Base-by-base conservation (phyloP, 495 filamentous ascomycete genomes). In the Aspergillus cavernicola region DNA sequence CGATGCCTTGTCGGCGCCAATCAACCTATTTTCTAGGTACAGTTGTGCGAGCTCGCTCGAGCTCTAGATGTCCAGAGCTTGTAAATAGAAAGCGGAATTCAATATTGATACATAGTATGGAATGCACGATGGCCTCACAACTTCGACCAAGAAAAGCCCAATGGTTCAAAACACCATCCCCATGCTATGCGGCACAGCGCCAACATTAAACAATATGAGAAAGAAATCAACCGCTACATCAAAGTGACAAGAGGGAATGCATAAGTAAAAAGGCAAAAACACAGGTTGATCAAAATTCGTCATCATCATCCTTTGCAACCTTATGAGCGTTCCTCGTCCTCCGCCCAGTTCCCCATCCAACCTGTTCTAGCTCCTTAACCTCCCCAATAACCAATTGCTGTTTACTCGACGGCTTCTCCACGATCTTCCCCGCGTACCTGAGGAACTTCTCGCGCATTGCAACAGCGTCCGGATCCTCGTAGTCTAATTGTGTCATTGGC, bases 401-500 rank as follows among this genome's bases (percentile, higher is more conserved):
- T 38, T 61, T 57, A 12, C 57, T 53, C 2, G 47, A 43, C 12
- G 63, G 56, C 51, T 75, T 72, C 19, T 50, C 60, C 12, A 59
- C 54, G 4, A 68, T 38, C 44, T 74, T 75, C 6, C 74, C 73
- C 5, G 77, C 76, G 48, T 73, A 56, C 2, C 62, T 59, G 19
- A 73, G 66, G 16, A 81, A 73, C 47, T 75, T 66, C 31, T 75
- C 69, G 35, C 77, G 65, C 72, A 77, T 77, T 15, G 75, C 74
- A 12, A 68, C 63, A 7, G 74, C 77, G 28, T 79, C 76, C 6
- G 74, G 66, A 52, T 81, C 77, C 53, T 81, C 76, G 48, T 80
- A 81, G 44, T 74, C 72, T n/a, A 81, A 53, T 59, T 81, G 78
- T 33, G 78, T 81, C 76, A 80, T 73, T 11, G 65, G 66, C 33